phyloP scores from a whole-genome alignment of 257 asterid genomes.

The Plantago major region DNA sequence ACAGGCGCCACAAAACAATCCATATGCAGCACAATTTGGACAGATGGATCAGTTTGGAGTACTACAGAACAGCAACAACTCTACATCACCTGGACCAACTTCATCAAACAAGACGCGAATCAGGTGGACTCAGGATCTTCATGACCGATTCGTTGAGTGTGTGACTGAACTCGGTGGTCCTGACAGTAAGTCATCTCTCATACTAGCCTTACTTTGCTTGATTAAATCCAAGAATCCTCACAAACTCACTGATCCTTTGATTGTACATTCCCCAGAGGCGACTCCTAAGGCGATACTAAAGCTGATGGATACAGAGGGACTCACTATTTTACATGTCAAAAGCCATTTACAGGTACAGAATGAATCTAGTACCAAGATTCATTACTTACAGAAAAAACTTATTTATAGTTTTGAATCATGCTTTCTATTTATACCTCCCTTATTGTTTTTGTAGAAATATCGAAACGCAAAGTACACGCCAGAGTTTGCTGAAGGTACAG shows the following conservation, averaged over 20 bases:
- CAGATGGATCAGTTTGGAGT: constrained; percentile 26
- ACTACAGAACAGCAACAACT: constrained; percentile 19
- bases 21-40: constrained; percentile 29
- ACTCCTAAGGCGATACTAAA: constrained; percentile 87
- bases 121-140: constrained; percentile 92
- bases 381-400: too few species aligned
- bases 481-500: constrained; percentile 63
- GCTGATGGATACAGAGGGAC: constrained; percentile 79
- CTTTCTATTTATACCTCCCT: not conserved
- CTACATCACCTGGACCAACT: constrained; percentile 27
- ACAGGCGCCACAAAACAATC: constrained; percentile 34
- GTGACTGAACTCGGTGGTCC: constrained; percentile 83
- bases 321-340: constrained; percentile 87
- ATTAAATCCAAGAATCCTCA: not conserved
- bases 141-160: constrained; percentile 74
- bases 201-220: not conserved
- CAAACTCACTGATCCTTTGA: constrained; percentile 8
- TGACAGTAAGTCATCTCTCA: constrained; percentile 57
- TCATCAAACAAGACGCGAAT: constrained; percentile 56
- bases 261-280: constrained; percentile 52
- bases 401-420: not conserved
- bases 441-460: constrained; percentile 51
- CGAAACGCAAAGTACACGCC: constrained; percentile 67
- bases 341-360: constrained; percentile 83
- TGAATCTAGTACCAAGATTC: not conserved